Evolutionary conservation across 805 yeast genomes (phyloP).

Genomic region (Vanderwaltozyma polyspora): DNA sequence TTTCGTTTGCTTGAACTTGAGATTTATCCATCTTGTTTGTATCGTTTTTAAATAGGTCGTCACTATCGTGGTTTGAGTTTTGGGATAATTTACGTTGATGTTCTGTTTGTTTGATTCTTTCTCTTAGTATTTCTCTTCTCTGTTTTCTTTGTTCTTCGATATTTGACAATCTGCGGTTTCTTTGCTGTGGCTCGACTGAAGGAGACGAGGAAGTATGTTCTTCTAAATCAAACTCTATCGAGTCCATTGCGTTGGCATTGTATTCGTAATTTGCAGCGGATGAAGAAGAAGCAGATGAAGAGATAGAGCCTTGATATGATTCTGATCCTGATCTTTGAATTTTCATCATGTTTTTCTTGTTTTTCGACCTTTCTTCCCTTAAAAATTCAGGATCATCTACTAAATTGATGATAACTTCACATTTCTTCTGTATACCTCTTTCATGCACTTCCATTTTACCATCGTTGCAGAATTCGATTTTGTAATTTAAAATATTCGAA

Average conservation of each 20-base stretch:
- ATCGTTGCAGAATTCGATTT: slow-evolving; percentile 24
- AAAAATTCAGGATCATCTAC: slow-evolving; percentile 23
- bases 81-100: slow-evolving; percentile 15
- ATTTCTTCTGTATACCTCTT: slow-evolving; percentile 26
- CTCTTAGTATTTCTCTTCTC: slow-evolving; percentile 21
- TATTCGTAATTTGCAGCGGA: too few species aligned
- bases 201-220: slow-evolving; percentile 9
- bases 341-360: slow-evolving; percentile 22
- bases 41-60: too few species aligned
- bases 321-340: slow-evolving; percentile 5
- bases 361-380: slow-evolving; percentile 20
- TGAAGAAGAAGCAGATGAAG: too few species aligned
- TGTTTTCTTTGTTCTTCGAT: slow-evolving; percentile 23
- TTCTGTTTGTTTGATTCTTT: slow-evolving; percentile 19
- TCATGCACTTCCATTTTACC: slow-evolving; percentile 30
- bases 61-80: background rate
- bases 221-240: slow-evolving; percentile 2
- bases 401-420: slow-evolving; percentile 20
- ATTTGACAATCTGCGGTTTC: slow-evolving; percentile 12
- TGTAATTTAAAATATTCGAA: slow-evolving; percentile 20
- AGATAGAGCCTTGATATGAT: too few species aligned
- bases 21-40: too few species aligned
- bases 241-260: slow-evolving; percentile 5
- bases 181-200: background rate
- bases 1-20: slow-evolving; percentile 11